phyloP scores from a whole-genome alignment of 805 yeast genomes.

The Pichia eremophila region DNA sequence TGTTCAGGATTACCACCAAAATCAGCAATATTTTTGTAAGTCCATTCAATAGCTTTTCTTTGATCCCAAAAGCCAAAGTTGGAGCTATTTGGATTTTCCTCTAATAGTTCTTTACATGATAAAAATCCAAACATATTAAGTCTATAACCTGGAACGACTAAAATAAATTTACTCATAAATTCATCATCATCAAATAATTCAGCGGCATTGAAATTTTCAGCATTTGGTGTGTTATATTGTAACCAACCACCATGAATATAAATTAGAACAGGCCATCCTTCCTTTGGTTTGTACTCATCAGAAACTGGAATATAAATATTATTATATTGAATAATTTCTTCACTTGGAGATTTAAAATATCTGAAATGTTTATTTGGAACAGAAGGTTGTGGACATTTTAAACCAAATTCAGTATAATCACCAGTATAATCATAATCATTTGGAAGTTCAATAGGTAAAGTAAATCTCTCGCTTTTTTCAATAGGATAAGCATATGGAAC shows the following conservation, averaged over 20 bases:
- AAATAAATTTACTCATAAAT: conserved; percentile 26
- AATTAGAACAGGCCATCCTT: conserved; percentile 34
- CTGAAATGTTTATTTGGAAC: conserved; percentile 20
- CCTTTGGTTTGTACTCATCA: conserved; percentile 23
- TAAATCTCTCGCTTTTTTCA: conserved; percentile 21
- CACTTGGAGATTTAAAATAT: conserved; percentile 20
- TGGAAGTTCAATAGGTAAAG: conserved; percentile 23
- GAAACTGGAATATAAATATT: conserved; percentile 33
- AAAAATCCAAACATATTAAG: conserved; percentile 31
- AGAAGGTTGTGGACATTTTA: conserved; percentile 31
- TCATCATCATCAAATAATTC: conserved; percentile 22
- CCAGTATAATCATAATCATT: conserved; percentile 30
- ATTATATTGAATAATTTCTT: conserved; percentile 27
- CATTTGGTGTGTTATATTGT: conserved; percentile 27
- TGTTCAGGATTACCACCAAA: conserved; percentile 39
- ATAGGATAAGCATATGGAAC: conserved; percentile 27
- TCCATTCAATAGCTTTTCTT: conserved; percentile 38
- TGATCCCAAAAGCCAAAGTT: conserved; percentile 41
- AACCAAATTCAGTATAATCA: conserved; percentile 27
- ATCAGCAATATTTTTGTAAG: conserved; percentile 29
- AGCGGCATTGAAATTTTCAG: conserved; percentile 16
- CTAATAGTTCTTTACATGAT: conserved; percentile 29
- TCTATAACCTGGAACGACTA: conserved; percentile 32
- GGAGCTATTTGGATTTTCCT: conserved; percentile 21
- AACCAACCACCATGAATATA: conserved; percentile 38